Percentiles rank a stretch among this genome's conserved stretches.
Conservation (phyloP, 805 yeast species). For the Wickerhamomyces mucosus region DNA sequence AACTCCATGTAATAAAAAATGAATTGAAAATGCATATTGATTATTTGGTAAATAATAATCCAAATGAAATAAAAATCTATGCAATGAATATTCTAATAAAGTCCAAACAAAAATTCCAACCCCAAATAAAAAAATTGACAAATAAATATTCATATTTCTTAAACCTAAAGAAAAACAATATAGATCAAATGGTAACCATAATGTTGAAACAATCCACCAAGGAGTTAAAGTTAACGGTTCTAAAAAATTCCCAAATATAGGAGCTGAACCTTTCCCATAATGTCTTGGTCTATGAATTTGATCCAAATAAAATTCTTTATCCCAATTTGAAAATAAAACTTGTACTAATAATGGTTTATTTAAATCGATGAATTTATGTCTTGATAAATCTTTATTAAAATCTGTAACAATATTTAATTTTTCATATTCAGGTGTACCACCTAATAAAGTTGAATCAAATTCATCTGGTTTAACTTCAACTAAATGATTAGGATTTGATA, state of each 20-base stretch:
- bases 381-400: constrained; percentile 53
- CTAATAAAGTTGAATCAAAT: constrained; percentile 45
- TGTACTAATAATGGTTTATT: constrained; percentile 74
- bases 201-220: constrained; percentile 84
- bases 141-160: constrained; percentile 31
- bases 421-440: constrained; percentile 64
- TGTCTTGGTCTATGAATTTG: constrained; percentile 98
- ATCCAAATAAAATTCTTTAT: constrained; percentile 85
- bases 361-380: constrained; percentile 82
- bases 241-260: constrained; percentile 85
- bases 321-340: constrained; percentile 63
- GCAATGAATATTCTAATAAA: constrained; percentile 76
- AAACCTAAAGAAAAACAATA: constrained; percentile 54
- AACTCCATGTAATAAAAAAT: constrained; percentile 88
- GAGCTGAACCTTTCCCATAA: constrained; percentile 96
- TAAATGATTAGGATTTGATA: constrained; percentile 47
- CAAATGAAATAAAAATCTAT: constrained; percentile 88
- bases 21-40: constrained; percentile 64
- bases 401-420: constrained; percentile 75
- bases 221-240: constrained; percentile 89
- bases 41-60: constrained; percentile 82
- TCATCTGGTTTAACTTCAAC: constrained; percentile 48
- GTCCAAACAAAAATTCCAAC: constrained; percentile 94
- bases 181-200: constrained; percentile 81
- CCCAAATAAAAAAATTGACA: constrained; percentile 50